Evolutionary conservation across 73 alveolate species (phyloP), one percentile per base, ranked within the genome.

Genomic region (Uronychia binucleata): DNA sequence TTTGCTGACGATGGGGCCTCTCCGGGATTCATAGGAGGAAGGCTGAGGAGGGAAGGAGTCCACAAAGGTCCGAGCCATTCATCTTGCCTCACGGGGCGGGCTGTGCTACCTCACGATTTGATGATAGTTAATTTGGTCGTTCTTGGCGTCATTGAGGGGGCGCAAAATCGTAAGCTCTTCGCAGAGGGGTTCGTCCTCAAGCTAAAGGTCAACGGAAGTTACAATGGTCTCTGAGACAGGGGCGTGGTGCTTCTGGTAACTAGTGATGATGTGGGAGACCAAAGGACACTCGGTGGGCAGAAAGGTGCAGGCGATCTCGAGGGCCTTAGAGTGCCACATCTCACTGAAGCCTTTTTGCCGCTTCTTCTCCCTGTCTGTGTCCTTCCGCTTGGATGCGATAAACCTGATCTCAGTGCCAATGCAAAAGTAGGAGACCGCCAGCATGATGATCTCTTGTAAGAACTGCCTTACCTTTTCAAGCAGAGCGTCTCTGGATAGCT

Each of bases 331-430:
- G 58, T 89, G 95, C 95, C 95, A 89, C 58, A 29, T 83, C 74
- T 89, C 95, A 77, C 92, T 84, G 27, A 30, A 80, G 5, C 26
- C 5, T 33, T 81, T 81, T 81, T 81, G 58, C 32, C 29, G 76
- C 86, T 81, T 58, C 31, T 14, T 59, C 81, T 59, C 75, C 75
- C 67, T 75, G 31, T 0, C 81, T 30, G 82, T 19, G n/a, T 78
- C 78, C 13, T 57, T 31, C 29, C 86, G 79, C 5, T 87, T 30
- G 59, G 78, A 86, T 1, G 84, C 85, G 79, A 96, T 57, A 80
- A 96, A 93, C 87, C 99, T 92, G 46, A 96, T 77, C 90, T 96
- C 99, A 29, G 98, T 96, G 26, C 97, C 99, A 25, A 96, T 94
- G 81, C 99, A 94, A 81, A 96, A 96, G 82, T 94, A 95, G 34